Conservation (phyloP, 805 yeast genomes). For the Candida dajiaensis region DNA sequence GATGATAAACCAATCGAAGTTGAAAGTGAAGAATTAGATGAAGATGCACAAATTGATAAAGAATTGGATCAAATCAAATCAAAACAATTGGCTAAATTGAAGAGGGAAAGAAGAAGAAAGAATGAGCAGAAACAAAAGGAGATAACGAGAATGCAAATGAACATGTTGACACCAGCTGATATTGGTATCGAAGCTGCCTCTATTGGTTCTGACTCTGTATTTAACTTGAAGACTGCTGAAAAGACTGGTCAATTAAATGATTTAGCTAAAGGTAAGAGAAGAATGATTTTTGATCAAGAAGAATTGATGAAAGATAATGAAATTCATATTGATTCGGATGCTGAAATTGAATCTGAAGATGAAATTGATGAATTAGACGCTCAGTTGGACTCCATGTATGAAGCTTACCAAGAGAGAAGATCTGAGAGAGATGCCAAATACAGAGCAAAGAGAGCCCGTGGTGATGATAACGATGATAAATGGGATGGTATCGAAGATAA, state of each 20-base stretch:
- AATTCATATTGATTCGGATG: conserved; percentile 46
- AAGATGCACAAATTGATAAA: conserved; percentile 83
- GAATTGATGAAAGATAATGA: conserved; percentile 52
- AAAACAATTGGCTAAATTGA: conserved; percentile 59
- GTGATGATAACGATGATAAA: conserved; percentile 66
- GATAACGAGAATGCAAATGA: conserved; percentile 87
- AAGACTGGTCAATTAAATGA: conserved; percentile 77
- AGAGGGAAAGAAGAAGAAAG: conserved; percentile 75
- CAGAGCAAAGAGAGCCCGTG: conserved; percentile 67
- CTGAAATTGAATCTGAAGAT: conserved; percentile 37
- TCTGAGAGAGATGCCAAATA: conserved; percentile 65
- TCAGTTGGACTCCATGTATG: conserved; percentile 79
- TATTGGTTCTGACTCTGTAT: conserved; percentile 71
- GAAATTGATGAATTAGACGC: conserved; percentile 68
- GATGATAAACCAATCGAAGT: conserved; percentile 38
- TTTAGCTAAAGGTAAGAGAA: conserved; percentile 70
- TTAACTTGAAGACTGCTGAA: conserved; percentile 80
- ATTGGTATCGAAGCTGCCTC: conserved; percentile 90
- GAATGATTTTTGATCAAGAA: conserved; percentile 50
- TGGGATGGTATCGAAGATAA: conserved; percentile 72
- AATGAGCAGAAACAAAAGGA: conserved; percentile 87
- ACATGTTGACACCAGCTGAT: conserved; percentile 88
- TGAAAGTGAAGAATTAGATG: conserved; percentile 69
- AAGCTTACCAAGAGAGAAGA: conserved; percentile 56
- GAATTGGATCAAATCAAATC: conserved; percentile 73